phyloP scores from a whole-genome alignment of 2,329 filamentous ascomycete genomes.

The Fusarium robinianum region DNA sequence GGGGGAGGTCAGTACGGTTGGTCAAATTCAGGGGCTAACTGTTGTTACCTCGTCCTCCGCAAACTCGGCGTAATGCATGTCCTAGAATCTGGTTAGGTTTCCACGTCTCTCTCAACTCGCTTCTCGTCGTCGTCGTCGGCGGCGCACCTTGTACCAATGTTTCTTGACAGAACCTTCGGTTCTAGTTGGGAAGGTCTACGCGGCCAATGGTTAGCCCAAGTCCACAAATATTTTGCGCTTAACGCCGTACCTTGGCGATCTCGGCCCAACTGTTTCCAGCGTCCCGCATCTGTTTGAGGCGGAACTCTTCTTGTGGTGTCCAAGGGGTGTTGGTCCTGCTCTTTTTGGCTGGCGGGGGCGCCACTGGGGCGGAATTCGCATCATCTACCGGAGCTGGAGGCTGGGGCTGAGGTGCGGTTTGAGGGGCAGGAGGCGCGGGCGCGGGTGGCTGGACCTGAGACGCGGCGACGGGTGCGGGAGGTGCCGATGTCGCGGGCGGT shows the following conservation, averaged over 20 bases:
- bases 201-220: slow-evolving; percentile 3
- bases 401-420: slow-evolving; percentile 37
- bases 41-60: slow-evolving; percentile 87
- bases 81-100: slow-evolving; percentile 53
- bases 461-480: slow-evolving; percentile 41
- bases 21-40: slow-evolving; percentile 18
- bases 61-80: slow-evolving; percentile 99
- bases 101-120: neutral
- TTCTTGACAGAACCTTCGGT: slow-evolving; percentile 99
- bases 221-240: slow-evolving; percentile 1
- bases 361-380: slow-evolving; percentile 34
- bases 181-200: slow-evolving; percentile 85
- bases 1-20: slow-evolving; percentile 26
- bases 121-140: neutral
- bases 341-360: slow-evolving; percentile 75
- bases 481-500: slow-evolving; percentile 43
- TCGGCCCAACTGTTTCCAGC: slow-evolving; percentile 94
- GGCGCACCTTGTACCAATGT: slow-evolving; percentile 93
- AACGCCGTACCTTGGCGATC: slow-evolving; percentile 87
- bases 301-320: slow-evolving; percentile 91
- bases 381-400: slow-evolving; percentile 40
- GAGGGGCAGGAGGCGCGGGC: slow-evolving; percentile 39
- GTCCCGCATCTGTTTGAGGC: slow-evolving; percentile 93
- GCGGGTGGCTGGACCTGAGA: slow-evolving; percentile 41
- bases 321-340: slow-evolving; percentile 98